phyloP scores from a whole-genome alignment of 768 basidiomycete genomes.

The Pleurotus cornucopiae region DNA sequence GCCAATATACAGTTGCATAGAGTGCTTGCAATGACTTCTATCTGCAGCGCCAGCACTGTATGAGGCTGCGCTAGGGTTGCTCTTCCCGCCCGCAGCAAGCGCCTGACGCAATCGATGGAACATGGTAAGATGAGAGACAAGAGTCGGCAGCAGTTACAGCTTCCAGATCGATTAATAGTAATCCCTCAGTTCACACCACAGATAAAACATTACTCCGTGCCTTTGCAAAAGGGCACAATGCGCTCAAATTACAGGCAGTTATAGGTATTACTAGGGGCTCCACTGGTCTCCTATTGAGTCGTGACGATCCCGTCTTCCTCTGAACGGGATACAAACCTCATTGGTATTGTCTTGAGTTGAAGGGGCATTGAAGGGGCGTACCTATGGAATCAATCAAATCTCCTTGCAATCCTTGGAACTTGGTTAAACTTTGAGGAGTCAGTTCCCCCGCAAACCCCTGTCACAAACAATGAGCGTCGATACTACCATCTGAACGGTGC shows the following conservation, averaged over 20 bases:
- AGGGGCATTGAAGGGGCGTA: background rate
- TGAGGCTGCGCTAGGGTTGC: background rate
- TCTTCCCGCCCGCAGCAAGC: constrained; percentile 3
- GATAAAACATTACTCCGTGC: too few relatives aligned
- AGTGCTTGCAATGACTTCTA: background rate
- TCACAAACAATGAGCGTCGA: background rate
- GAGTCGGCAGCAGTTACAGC: too few relatives aligned
- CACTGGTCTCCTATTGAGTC: too few relatives aligned
- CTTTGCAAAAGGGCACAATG: too few relatives aligned
- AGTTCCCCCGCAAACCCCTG: constrained; percentile 44
- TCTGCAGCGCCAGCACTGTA: background rate
- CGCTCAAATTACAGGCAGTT: too few relatives aligned
- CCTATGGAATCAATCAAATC: constrained; percentile 20
- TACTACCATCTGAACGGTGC: background rate
- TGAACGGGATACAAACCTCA: too few relatives aligned
- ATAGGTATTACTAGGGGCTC: too few relatives aligned
- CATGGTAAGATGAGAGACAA: background rate
- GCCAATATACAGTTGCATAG: too few relatives aligned
- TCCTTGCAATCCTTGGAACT: constrained; percentile 11
- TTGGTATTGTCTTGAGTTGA: too few relatives aligned
- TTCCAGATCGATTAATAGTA: too few relatives aligned
- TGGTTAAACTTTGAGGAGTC: constrained; percentile 24
- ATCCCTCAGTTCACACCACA: too few relatives aligned
- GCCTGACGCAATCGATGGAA: constrained; percentile 6
- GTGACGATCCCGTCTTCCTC: too few relatives aligned